Conservation (phyloP, 345 rosid species). For the Iberis pinnata region DNA sequence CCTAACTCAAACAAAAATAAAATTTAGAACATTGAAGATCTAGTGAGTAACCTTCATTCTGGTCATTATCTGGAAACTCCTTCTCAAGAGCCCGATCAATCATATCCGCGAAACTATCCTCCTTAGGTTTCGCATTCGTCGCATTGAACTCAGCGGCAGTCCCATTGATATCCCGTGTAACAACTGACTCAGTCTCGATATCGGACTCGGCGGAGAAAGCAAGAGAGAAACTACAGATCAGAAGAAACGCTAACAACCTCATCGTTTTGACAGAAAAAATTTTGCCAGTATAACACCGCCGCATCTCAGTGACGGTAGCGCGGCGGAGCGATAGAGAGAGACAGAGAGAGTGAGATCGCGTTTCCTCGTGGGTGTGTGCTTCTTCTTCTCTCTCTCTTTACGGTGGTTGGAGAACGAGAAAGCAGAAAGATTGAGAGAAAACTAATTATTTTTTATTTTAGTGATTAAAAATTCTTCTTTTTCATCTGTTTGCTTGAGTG, state of each 20-base stretch:
- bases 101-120: slow-evolving; percentile 71
- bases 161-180: slow-evolving; percentile 33
- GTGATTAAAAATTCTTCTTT: background rate
- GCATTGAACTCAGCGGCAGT: slow-evolving; percentile 34
- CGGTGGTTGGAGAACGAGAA: slow-evolving; percentile 35
- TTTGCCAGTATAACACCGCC: slow-evolving; percentile 1
- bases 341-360: slow-evolving; percentile 16
- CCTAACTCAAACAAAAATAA: too few relatives aligned
- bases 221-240: slow-evolving; percentile 37
- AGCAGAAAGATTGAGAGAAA: slow-evolving; percentile 14
- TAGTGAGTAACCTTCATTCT: slow-evolving; percentile 46
- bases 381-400: slow-evolving; percentile 17
- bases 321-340: slow-evolving; percentile 15
- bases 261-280: slow-evolving; percentile 21
- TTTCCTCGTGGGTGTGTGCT: slow-evolving; percentile 13
- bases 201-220: slow-evolving; percentile 27
- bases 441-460: background rate
- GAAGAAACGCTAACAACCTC: slow-evolving; percentile 26
- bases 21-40: slow-evolving; percentile 40
- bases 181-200: slow-evolving; percentile 21
- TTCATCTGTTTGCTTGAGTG: slow-evolving; percentile 2
- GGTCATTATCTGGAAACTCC: slow-evolving; percentile 75
- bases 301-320: slow-evolving; percentile 18
- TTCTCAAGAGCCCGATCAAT: slow-evolving; percentile 82
- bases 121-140: slow-evolving; percentile 41